Evolutionary conservation across 192 early-diverging fungal species (phyloP), one percentile per base, ranked within the genome.

Genomic region (Powellomyces hirtus): DNA sequence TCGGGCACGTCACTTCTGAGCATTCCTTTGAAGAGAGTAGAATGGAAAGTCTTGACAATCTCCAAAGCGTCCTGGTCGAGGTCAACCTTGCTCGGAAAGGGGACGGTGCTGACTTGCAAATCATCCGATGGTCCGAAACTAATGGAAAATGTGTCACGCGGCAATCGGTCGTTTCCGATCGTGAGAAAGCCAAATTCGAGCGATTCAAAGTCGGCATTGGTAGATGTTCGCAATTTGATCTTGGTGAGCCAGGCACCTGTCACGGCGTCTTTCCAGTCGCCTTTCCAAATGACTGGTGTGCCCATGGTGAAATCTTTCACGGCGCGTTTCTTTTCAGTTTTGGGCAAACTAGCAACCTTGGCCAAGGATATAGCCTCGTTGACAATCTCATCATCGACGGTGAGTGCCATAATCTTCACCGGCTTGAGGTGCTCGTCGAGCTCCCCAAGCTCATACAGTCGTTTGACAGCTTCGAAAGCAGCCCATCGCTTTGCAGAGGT

Each of bases 391-490:
- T 46, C 62, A 31, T 51, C 27, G 5, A 26, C 62, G 14, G 20
- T 38, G 0, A 70, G 30, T 13, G 27, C 14, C 24, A 37, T 37
- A 22, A 35, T 29, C 38, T 59, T 49, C 14, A 80, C 53, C 0
- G 92, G 91, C 6, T 79, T 36, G 11, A 94, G 77, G 27, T 89
- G 79, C 46, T 92, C 88, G 62, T 89, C 82, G 20, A 94, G 78
- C 3, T 82, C 89, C 3, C 86, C 86, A 0, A 79, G 45, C 27
- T 75, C 65, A 45, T 91, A 86, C 10, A 94, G 77, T 61, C 78
- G 73, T 50, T 85, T 83, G 45, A 87, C 86, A 0, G 85, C 77
- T 30, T 89, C 84, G 37, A 89, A 85, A 0, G 90, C 86, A 0
- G 86, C 87, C 10, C 81, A 72, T 44, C 86, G 87, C 72, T 88